Base-by-base conservation (phyloP, 306 rosid genomes). In the Astragalus membranaceus region DNA sequence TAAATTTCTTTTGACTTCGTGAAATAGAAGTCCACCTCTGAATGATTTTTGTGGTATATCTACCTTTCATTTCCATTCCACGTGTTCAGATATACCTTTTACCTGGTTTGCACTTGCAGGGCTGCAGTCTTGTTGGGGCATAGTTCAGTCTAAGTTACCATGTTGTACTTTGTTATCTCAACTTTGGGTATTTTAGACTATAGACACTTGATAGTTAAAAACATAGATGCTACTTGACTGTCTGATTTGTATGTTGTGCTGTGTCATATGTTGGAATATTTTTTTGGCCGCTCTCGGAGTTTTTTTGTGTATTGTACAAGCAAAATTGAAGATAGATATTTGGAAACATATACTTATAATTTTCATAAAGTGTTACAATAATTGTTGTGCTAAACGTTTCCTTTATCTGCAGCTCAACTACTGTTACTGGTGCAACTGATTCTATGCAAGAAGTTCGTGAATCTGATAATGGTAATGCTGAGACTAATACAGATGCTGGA, bases 391-490 rank as follows among this genome's bases (percentile, higher is more conserved):
- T 74, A 41, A 67, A 72, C 47, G 41, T 62, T 5, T 52, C 33
- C 42, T 73, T 68, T 46, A 10, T 55, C 43, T 88, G 83, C 94
- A 90, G 99, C 81, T 74, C 80, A 15, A 76, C 74, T 37, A 61
- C 41, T 68, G 70, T 66, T 30, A 39, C 67, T 42, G 76, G 81
- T 23, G 69, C 69, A 17, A 76, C 74, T 59, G 78, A 63, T 59
- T 66, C 77, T 48, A 8, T 69, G 42, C 66, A 55, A 12, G 83
- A 78, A 76, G 79, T 58, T 32, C 39, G 48, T 10, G 84, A 72
- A 47, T 74, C 85, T 9, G 80, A 54, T 47, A 79, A 75, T 69
- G 82, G 79, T 65, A 84, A 68, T 69, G 37, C 23, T 46, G 66
- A 68, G 77, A 77, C 37, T 41, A 69, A 60, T 9, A 75, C 58